Conservation (phyloP, 768 basidiomycete genomes). For the Naganishia kalamii region DNA sequence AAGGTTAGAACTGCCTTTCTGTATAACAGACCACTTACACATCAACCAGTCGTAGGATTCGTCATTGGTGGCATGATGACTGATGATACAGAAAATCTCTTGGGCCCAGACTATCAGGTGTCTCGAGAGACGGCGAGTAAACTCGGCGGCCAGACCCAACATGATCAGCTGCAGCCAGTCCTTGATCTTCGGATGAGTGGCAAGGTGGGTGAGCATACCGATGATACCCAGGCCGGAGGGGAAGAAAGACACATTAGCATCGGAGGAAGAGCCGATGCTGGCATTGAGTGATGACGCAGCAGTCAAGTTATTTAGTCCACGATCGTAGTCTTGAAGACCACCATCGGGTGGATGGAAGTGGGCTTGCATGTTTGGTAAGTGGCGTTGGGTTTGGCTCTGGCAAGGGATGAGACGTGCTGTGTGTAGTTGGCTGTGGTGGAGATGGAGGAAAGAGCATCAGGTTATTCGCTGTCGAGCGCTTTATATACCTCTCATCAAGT, state of each 20-base stretch:
- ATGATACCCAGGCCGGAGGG: background rate
- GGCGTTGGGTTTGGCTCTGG: too few relatives aligned
- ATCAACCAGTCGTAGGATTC: slow-evolving; percentile 23
- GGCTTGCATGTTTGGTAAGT: too few relatives aligned
- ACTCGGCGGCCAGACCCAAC: slow-evolving; percentile 21
- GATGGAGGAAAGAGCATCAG: too few relatives aligned
- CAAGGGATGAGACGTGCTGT: too few relatives aligned
- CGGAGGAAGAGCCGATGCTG: too few relatives aligned
- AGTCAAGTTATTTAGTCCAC: too few relatives aligned
- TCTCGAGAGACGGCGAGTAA: slow-evolving; percentile 9
- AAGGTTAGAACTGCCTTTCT: background rate
- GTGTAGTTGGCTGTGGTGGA: too few relatives aligned
- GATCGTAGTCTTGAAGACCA: too few relatives aligned
- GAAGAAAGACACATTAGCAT: background rate
- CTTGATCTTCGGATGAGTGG: slow-evolving; percentile 17
- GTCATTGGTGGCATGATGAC: background rate
- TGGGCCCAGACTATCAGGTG: background rate
- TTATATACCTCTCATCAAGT: too few relatives aligned
- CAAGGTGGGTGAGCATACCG: background rate
- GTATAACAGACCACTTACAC: background rate
- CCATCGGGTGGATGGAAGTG: too few relatives aligned
- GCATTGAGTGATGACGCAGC: too few relatives aligned
- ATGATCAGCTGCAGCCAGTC: slow-evolving; percentile 16
- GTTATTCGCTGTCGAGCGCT: too few relatives aligned
- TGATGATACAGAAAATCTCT: slow-evolving; percentile 3